Conservation (phyloP, 257 asterid species). For the Nicotiana obtusifolia region DNA sequence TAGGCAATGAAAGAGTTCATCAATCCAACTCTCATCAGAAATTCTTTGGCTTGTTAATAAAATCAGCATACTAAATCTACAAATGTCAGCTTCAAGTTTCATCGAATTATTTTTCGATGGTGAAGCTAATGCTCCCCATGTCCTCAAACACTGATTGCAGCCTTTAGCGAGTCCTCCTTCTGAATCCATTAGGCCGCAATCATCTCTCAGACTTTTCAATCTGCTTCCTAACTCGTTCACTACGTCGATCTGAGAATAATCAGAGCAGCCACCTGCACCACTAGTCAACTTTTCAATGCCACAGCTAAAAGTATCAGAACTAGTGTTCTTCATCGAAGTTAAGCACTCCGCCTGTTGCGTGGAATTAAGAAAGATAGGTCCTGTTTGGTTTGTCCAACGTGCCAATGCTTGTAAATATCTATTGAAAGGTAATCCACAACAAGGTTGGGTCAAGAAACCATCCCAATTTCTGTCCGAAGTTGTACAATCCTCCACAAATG, state of each 20-base stretch:
- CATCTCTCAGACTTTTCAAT: constrained; percentile 26
- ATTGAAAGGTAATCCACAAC: constrained; percentile 29
- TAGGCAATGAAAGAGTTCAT: constrained; percentile 41
- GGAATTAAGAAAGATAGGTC: constrained; percentile 36
- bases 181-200: constrained; percentile 37
- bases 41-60: constrained; percentile 42
- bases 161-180: constrained; percentile 18
- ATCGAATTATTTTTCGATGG: constrained; percentile 4
- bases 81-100: constrained; percentile 26
- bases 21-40: constrained; percentile 42
- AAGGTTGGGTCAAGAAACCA: constrained; percentile 35
- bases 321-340: constrained; percentile 11
- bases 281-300: constrained; percentile 51
- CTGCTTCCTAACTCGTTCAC: constrained; percentile 25
- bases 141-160: constrained; percentile 38
- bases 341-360: constrained; percentile 39
- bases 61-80: constrained; percentile 48
- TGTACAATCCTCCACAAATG: constrained; percentile 20
- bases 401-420: constrained; percentile 43
- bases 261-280: constrained; percentile 62
- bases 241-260: constrained; percentile 40
- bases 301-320: constrained; percentile 24
- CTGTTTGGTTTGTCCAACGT: constrained; percentile 35
- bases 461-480: constrained; percentile 33
- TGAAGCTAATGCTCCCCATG: constrained; percentile 33